A percentile compares a stretch with the other conserved stretches of the same genome.
These are phyloP conservation scores for Herpetospermum pedunculosum DNA, from an alignment of 306 rosid species.

Conservation along the genomic window DNA sequence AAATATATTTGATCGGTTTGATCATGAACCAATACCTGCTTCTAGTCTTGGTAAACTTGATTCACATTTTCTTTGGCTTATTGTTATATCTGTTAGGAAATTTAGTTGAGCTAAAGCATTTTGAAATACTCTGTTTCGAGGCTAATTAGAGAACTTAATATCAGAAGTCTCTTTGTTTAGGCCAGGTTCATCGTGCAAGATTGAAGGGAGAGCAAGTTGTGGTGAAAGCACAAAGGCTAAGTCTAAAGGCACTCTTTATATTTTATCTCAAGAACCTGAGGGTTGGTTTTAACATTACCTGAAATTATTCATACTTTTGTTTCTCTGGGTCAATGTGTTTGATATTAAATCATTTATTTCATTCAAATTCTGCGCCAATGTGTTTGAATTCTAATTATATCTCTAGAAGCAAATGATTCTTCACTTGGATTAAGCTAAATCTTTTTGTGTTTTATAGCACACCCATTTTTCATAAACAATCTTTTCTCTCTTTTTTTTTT, in stretches of 20 bases:
- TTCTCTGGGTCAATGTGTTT: not conserved
- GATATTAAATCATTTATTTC: not conserved
- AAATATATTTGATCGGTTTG: constrained; percentile 67
- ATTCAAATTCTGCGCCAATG: not conserved
- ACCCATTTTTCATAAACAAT: too few relatives aligned
- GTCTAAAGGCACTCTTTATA: constrained; percentile 89
- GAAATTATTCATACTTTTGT: not conserved
- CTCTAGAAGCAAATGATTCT: too few relatives aligned
- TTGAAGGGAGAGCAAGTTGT: constrained; percentile 79
- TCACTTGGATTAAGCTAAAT: too few relatives aligned
- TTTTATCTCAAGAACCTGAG: constrained; percentile 92
- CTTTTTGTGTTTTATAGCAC: too few relatives aligned
- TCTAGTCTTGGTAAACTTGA: constrained; percentile 87
- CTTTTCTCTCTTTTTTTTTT: too few relatives aligned
- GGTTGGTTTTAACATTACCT: constrained; percentile 47
- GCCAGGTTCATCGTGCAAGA: constrained; percentile 98
- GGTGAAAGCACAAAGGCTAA: constrained; percentile 96
- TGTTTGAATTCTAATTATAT: not conserved
- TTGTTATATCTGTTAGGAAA: not conserved
- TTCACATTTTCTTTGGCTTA: constrained; percentile 7
- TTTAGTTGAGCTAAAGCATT: not conserved
- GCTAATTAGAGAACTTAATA: not conserved
- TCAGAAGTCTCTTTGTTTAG: constrained; percentile 32
- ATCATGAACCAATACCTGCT: constrained; percentile 94
- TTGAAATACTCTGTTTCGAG: not conserved